Evolutionary conservation across 164 flowering plant genomes (phyloP).

Genomic region (Amborella trichopoda): DNA sequence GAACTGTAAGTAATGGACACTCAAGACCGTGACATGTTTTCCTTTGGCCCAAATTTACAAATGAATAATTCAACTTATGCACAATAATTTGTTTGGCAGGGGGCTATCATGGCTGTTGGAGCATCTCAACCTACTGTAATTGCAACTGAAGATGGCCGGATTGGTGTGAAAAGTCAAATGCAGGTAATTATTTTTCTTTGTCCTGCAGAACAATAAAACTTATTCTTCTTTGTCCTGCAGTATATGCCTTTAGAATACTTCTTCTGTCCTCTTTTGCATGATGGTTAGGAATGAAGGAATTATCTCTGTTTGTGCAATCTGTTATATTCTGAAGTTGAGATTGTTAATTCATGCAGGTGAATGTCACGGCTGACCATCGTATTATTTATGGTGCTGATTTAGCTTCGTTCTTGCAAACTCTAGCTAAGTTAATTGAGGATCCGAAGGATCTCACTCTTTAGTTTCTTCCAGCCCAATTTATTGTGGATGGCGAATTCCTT

Average conservation of each 20-base stretch:
- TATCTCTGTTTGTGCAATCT: no score
- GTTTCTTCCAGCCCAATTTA: no score
- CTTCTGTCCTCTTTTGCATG: no score
- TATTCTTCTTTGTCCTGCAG: no score
- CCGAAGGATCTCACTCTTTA: conserved; percentile 83
- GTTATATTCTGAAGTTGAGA: no score
- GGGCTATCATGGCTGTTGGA: conserved; percentile 99
- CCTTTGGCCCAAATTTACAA: background rate
- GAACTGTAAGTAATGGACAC: conserved; percentile 79
- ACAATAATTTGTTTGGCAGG: conserved; percentile 29
- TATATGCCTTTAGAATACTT: no score
- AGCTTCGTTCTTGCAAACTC: conserved; percentile 84
- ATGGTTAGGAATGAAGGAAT: no score
- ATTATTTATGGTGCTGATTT: conserved; percentile 92
- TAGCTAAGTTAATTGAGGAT: conserved; percentile 79
- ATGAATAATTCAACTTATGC: background rate
- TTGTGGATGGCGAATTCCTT: no score
- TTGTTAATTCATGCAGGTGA: conserved; percentile 62
- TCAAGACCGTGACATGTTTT: background rate
- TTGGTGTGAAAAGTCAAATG: conserved; percentile 86
- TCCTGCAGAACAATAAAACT: no score
- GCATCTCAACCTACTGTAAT: conserved; percentile 76
- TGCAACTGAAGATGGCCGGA: conserved; percentile 78
- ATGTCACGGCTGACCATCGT: conserved; percentile 96
- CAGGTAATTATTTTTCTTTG: no score